These are phyloP conservation scores for Blastobotrys terrestris DNA, from an alignment of 805 yeast genomes.

Conservation along the genomic window DNA sequence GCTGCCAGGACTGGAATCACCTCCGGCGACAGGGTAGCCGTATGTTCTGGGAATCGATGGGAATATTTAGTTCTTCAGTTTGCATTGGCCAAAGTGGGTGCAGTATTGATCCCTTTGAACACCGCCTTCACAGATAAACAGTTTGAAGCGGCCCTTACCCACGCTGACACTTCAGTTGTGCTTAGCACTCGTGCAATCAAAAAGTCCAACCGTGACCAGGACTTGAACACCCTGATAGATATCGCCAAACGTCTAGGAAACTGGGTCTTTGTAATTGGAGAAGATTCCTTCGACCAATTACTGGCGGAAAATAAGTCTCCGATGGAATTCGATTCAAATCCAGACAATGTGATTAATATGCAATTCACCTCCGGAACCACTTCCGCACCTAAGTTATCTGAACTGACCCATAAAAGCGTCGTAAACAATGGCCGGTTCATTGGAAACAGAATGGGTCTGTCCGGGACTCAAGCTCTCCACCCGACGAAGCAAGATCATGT, in stretches of 20 bases:
- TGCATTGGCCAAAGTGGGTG: conserved; percentile 26
- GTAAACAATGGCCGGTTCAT: conserved; percentile 27
- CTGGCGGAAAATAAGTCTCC: background rate
- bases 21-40: conserved; percentile 25
- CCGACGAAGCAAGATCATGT: conserved; percentile 23
- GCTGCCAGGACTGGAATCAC: conserved; percentile 9
- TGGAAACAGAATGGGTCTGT: conserved; percentile 24
- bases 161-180: conserved; percentile 20
- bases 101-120: conserved; percentile 27
- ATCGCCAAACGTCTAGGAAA: background rate
- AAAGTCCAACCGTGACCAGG: background rate
- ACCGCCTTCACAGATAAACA: conserved; percentile 27
- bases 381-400: conserved; percentile 25
- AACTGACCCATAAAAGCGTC: conserved; percentile 24
- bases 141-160: conserved; percentile 20
- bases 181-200: conserved; percentile 19
- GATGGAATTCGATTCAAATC: conserved; percentile 1
- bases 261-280: background rate
- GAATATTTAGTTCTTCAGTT: conserved; percentile 25
- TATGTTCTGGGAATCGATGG: conserved; percentile 28
- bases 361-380: conserved; percentile 32
- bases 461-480: conserved; percentile 16
- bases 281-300: background rate
- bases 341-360: conserved; percentile 25
- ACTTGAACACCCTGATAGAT: background rate